These are phyloP conservation scores for Saitozyma podzolica DNA, from an alignment of 768 basidiomycete species.

Conservation along the genomic window DNA sequence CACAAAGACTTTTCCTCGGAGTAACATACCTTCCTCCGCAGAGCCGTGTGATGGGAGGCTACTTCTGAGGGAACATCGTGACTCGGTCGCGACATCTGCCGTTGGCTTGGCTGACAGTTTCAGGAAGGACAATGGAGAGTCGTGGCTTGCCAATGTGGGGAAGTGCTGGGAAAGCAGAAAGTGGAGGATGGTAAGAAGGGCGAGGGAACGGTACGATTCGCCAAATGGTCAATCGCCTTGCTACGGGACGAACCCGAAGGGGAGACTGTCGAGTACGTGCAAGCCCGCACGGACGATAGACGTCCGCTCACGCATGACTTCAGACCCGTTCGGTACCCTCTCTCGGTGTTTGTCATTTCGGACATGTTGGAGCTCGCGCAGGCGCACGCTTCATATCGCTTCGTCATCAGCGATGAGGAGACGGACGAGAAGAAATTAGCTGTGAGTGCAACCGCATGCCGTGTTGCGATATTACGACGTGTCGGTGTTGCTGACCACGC, in stretches of 20 bases:
- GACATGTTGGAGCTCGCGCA: conserved; percentile 89
- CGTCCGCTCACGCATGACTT: background rate
- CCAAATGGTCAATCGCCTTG: conserved; percentile 81
- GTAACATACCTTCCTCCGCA: conserved; percentile 79
- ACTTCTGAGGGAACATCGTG: conserved; percentile 76
- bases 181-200: conserved; percentile 23
- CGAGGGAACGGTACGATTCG: conserved; percentile 58
- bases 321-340: conserved; percentile 57
- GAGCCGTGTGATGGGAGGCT: conserved; percentile 76
- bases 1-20: conserved; percentile 62
- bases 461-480: too few relatives aligned
- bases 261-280: conserved; percentile 63
- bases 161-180: conserved; percentile 62
- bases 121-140: conserved; percentile 64
- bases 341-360: conserved; percentile 85
- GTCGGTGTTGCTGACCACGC: background rate
- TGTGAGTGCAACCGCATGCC: conserved; percentile 57
- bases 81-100: conserved; percentile 4
- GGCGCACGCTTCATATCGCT: conserved; percentile 90
- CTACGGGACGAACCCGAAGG: conserved; percentile 54
- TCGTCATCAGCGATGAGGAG: conserved; percentile 84
- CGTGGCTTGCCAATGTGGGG: conserved; percentile 79
- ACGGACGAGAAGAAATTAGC: conserved; percentile 74
- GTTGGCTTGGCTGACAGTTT: conserved; percentile 23
- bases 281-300: background rate